phyloP scores from a whole-genome alignment of 768 basidiomycete genomes.

The Agaricus sinodeliciosus region DNA sequence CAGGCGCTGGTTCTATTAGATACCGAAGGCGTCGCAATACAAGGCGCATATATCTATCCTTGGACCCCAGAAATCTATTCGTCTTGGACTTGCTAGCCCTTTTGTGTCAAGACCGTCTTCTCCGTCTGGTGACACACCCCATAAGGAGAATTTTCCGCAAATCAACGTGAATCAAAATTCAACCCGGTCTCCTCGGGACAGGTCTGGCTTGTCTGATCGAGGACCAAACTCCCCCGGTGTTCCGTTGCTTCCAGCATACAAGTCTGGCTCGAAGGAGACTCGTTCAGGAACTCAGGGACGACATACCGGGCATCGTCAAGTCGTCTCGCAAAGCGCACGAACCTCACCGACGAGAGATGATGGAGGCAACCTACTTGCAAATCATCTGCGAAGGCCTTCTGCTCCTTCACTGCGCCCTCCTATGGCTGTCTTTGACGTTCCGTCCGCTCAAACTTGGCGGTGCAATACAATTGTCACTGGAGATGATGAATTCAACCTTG shows the following conservation, averaged over 20 bases:
- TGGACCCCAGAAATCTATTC: neutral
- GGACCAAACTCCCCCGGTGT: constrained; percentile 13
- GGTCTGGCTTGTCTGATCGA: constrained; percentile 9
- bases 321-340: neutral
- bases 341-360: neutral
- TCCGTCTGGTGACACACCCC: constrained; percentile 7
- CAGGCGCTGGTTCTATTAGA: neutral
- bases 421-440: neutral
- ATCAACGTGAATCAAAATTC: neutral
- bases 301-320: neutral
- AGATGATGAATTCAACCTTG: neutral
- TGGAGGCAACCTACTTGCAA: neutral
- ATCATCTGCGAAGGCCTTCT: neutral
- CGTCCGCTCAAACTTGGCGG: neutral
- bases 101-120: constrained; percentile 21
- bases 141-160: neutral
- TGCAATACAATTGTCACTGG: neutral
- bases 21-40: neutral
- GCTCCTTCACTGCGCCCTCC: neutral
- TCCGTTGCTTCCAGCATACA: neutral
- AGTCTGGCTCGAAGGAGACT: neutral
- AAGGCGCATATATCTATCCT: constrained; percentile 5
- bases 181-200: neutral
- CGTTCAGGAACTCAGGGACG: neutral
- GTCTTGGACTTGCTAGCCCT: constrained; percentile 20